Evolutionary conservation across 192 early-diverging fungal species (phyloP), one percentile per base, ranked within the genome.

Genomic region (Allomyces javanicus): DNA sequence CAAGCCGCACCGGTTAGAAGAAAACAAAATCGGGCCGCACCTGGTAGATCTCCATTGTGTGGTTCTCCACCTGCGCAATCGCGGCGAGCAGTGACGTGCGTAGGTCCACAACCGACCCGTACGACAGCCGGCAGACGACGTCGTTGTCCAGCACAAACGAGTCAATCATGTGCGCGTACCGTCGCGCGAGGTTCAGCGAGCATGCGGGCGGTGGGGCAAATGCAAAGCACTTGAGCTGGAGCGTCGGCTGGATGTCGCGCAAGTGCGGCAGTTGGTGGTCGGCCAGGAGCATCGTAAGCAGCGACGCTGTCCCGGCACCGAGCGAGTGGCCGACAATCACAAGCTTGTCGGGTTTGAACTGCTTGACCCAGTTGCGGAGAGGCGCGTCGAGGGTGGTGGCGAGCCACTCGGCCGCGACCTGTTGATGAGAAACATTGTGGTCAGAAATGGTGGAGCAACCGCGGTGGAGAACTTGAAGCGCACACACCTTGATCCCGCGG

Each of bases 241-340:
- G 76, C 33, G 27, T 66, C 50, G 50, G 50, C 17, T n/a, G 62
- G 4, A 21, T 65, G 11, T 67, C 73, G 24, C 73, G 74, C 10
- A 72, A 66, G 50, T 73, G 64, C 26, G 62, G 62, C 43, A 64
- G 45, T n/a, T 79, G 72, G 63, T 80, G 77, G 65, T 85, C 82
- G 25, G 75, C 70, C 14, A 90, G 40, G 82, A 88, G 85, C 61
- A 88, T 90, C 10, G 84, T 85, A 64, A 90, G 66, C 12, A 87
- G 76, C 1, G 86, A 80, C 0, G 88, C 86, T 0, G 85, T 85
- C 5, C 83, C 84, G 10, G 73, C 86, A 19, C 88, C 88, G 9
- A 90, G 74, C 67, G 83, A 85, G 65, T 89, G 87, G 0, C 87
- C 87, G 25, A 87, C 86, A 71, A 89, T 85, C 63, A 82, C 77